Percentiles rank a stretch among this genome's conserved stretches.
These are phyloP conservation scores for Staphylotrichum longicolle DNA, from an alignment of 495 filamentous ascomycete species.

Conservation along the genomic window DNA sequence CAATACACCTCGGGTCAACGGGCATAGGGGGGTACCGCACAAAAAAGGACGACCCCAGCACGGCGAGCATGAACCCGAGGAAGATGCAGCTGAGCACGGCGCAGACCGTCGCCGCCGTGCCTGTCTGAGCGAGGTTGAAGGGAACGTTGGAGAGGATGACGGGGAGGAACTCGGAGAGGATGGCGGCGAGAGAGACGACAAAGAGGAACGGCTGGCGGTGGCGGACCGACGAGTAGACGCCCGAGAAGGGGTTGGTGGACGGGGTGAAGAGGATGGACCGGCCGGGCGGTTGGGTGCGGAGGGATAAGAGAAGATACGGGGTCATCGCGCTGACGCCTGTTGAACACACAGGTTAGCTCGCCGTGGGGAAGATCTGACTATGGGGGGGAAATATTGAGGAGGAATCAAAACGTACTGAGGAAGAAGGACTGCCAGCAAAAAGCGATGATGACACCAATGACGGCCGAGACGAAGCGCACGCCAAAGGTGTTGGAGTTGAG, in stretches of 20 bases:
- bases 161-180: slow-evolving; percentile 36
- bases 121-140: slow-evolving; percentile 34
- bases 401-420: slow-evolving; percentile 25
- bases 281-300: slow-evolving; percentile 22
- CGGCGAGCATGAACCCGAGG: slow-evolving; percentile 27
- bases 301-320: slow-evolving; percentile 31
- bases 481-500: slow-evolving; percentile 38
- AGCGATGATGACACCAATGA: slow-evolving; percentile 35
- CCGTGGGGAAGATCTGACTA: not conserved
- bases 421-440: slow-evolving; percentile 39
- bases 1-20: slow-evolving; percentile 35
- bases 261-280: slow-evolving; percentile 32
- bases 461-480: slow-evolving; percentile 36
- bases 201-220: slow-evolving; percentile 29
- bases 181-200: slow-evolving; percentile 26
- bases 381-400: too few relatives aligned
- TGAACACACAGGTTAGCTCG: slow-evolving; percentile 10
- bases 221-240: slow-evolving; percentile 29
- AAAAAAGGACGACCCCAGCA: slow-evolving; percentile 30
- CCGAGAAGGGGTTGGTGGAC: slow-evolving; percentile 36
- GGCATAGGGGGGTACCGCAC: slow-evolving; percentile 39
- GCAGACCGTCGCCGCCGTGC: slow-evolving; percentile 29
- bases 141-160: slow-evolving; percentile 38
- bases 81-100: slow-evolving; percentile 25
- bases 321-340: slow-evolving; percentile 35